Base-by-base conservation (phyloP, 805 yeast genomes). In the Yarrowia sp. region DNA sequence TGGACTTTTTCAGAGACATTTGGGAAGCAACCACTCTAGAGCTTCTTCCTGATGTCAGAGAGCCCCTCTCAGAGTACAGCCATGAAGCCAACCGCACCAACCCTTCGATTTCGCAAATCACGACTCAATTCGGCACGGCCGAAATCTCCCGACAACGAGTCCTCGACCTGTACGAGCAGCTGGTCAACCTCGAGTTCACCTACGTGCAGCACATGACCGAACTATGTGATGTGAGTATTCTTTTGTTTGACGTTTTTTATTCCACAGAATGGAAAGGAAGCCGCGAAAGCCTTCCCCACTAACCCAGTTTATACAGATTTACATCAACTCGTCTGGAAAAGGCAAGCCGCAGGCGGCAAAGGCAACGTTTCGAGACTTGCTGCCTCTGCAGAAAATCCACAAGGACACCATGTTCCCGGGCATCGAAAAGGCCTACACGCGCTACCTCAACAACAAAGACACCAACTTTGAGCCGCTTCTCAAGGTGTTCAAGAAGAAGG, bases 261-360 rank as follows among this genome's bases (percentile, higher is more conserved):
- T 17, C 32, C 22, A 48, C 55, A 48, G 55, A 35, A 48, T 18
- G 41, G 55, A 48, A 48, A 32, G 55, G 42, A 36, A 35, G 57
- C 42, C 6, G 9, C 14, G 7, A 48, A 32, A 14, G 2, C 57
- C 41, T 50, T 48, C 42, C 57, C 57, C 15, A 35, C 57, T 50
- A 50, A 50, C 57, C 57, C 57, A 50, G 57, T 50, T 50, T 50
- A 18, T 50, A 50, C 57, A 50, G 57, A 50, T 50, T 3, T 50
- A 50, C 57, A 35, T 50, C 57, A 50, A 50, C n/a, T 10, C 57
- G 8, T 50, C 57, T 18, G 57, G 57, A 50, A 50, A 50, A 50
- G 57, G 57, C 57, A 50, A 50, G 22, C 57, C 57, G 32, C 57
- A 50, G 42, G 57, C 57, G 32, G 57, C 57, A 32, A 50, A 50